Evolutionary conservation across 2,329 filamentous ascomycete genomes (phyloP).

Genomic region (Ophiostoma perfectum): DNA sequence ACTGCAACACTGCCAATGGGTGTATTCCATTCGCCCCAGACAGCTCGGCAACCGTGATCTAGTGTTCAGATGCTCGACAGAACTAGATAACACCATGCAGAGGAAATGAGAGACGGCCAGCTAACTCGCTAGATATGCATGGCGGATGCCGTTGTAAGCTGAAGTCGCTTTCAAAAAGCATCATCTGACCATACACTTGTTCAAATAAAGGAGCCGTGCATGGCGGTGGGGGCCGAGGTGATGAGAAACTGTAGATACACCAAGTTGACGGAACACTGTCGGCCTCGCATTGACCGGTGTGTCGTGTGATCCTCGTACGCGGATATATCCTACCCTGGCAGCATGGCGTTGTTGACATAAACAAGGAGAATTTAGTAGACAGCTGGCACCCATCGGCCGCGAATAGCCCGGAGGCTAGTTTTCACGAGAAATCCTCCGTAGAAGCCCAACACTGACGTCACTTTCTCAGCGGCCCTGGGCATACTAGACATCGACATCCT

Average conservation of each 20-base stretch:
- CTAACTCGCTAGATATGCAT: background rate
- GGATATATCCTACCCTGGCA: background rate
- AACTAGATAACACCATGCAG: background rate
- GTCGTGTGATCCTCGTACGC: background rate
- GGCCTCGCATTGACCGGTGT: background rate
- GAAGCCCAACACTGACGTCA: slow-evolving; percentile 13
- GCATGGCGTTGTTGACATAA: background rate
- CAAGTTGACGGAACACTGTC: too few relatives aligned
- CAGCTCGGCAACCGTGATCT: background rate
- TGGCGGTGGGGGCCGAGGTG: background rate
- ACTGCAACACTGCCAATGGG: background rate
- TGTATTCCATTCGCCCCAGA: background rate
- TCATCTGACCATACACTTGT: background rate
- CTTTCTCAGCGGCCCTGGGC: background rate
- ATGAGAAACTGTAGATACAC: background rate
- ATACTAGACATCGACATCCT: too few relatives aligned
- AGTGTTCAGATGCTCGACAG: background rate
- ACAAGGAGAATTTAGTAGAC: too few relatives aligned
- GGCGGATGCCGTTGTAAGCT: background rate
- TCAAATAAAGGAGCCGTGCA: background rate
- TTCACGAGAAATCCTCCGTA: background rate
- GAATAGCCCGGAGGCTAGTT: background rate
- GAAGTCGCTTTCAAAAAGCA: background rate
- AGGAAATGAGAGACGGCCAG: too few relatives aligned
- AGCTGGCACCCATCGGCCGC: background rate